phyloP scores from a whole-genome alignment of 2,329 filamentous ascomycete genomes.

The Trichophyton schoenleinii region DNA sequence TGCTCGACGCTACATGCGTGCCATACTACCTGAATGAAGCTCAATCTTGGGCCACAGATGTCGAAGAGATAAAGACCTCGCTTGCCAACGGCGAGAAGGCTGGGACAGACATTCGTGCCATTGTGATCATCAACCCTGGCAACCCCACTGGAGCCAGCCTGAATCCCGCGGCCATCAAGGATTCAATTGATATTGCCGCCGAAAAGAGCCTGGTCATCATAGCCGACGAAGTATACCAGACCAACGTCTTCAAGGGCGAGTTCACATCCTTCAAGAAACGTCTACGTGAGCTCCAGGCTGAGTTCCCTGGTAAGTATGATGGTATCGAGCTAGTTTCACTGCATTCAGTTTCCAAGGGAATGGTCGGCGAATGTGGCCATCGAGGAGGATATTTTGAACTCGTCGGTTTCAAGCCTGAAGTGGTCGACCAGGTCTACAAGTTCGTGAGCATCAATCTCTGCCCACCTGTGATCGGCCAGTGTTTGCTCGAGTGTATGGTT shows the following conservation, averaged over 20 bases:
- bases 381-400: slow-evolving; percentile 97
- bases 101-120: slow-evolving; percentile 76
- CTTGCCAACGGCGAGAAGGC: slow-evolving; percentile 61
- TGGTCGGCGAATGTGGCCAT: slow-evolving; percentile 97
- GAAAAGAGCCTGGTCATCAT: slow-evolving; percentile 78
- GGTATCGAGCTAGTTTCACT: slow-evolving; percentile 78
- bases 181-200: slow-evolving; percentile 75
- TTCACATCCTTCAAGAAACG: slow-evolving; percentile 94
- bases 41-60: slow-evolving; percentile 74
- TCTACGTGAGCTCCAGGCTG: slow-evolving; percentile 64
- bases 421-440: slow-evolving; percentile 94
- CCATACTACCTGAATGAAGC: slow-evolving; percentile 89
- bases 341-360: slow-evolving; percentile 92
- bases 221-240: slow-evolving; percentile 98
- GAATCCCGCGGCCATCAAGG: slow-evolving; percentile 62
- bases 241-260: slow-evolving; percentile 88
- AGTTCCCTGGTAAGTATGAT: slow-evolving; percentile 64
- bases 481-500: slow-evolving; percentile 93
- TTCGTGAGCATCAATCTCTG: slow-evolving; percentile 96
- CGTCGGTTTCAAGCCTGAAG: slow-evolving; percentile 70
- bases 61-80: slow-evolving; percentile 61
- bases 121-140: slow-evolving; percentile 96
- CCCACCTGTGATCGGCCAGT: slow-evolving; percentile 89
- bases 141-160: slow-evolving; percentile 92
- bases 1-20: slow-evolving; percentile 75